A percentile compares a stretch with the other conserved stretches of the same genome.
Conservation (phyloP, 2,329 filamentous ascomycete species). For the Hortaea werneckii region DNA sequence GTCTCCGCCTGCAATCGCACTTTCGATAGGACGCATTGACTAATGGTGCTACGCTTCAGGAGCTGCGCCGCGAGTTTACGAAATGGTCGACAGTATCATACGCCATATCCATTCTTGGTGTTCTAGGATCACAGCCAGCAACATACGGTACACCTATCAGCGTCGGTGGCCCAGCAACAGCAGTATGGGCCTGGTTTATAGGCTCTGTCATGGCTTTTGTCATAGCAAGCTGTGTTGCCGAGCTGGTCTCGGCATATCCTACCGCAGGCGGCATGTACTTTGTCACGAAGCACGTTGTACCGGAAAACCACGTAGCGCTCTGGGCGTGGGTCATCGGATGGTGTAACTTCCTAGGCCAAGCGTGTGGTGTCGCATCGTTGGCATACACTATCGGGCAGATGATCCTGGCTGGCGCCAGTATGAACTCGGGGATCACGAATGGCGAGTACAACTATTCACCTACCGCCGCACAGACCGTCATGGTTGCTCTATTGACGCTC, state of each 20-base stretch:
- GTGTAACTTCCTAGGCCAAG: constrained; percentile 57
- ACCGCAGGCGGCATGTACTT: constrained; percentile 61
- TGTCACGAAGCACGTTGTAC: constrained; percentile 55
- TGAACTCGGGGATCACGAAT: constrained; percentile 47
- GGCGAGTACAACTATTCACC: constrained; percentile 46
- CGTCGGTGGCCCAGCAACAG: constrained; percentile 52
- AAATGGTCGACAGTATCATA: constrained; percentile 59
- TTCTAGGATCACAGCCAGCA: constrained; percentile 55
- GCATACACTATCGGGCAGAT: constrained; percentile 55
- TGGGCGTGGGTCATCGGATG: constrained; percentile 59
- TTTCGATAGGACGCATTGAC: neutral
- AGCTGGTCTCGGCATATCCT: constrained; percentile 56
- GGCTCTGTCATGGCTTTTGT: constrained; percentile 55
- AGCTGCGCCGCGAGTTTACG: constrained; percentile 52
- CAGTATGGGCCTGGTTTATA: constrained; percentile 57
- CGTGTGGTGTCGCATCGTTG: constrained; percentile 52
- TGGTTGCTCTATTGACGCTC: constrained; percentile 47
- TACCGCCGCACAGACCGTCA: constrained; percentile 47
- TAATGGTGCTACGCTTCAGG: constrained; percentile 30
- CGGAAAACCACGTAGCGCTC: constrained; percentile 48
- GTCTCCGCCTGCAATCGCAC: constrained; percentile 3
- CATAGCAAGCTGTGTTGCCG: constrained; percentile 55
- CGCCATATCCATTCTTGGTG: constrained; percentile 55
- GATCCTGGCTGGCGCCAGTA: constrained; percentile 50
- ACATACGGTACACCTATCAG: constrained; percentile 50